These are phyloP conservation scores for Colletotrichum salicis DNA, from an alignment of 2,329 filamentous ascomycete species.

Conservation along the genomic window DNA sequence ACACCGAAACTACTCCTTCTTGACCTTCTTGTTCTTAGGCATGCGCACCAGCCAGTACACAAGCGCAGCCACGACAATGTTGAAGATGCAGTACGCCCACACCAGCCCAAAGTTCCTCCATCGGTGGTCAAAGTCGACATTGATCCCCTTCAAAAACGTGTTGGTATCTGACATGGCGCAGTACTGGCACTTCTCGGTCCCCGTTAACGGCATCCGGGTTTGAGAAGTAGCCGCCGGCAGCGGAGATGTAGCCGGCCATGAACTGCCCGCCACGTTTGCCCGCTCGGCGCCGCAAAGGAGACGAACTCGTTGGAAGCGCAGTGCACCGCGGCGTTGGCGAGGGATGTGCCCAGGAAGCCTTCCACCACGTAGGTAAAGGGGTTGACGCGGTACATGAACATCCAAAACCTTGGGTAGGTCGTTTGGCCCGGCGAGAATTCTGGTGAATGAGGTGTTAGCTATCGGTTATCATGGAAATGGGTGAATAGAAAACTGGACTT, in stretches of 20 bases:
- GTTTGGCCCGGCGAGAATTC: conserved; percentile 30
- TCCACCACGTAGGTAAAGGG: conserved; percentile 45
- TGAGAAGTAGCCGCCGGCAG: conserved; percentile 29
- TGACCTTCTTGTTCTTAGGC: conserved; percentile 35
- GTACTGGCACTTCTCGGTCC: conserved; percentile 54
- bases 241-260: conserved; percentile 23
- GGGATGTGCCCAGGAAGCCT: conserved; percentile 41
- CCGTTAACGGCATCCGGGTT: conserved; percentile 45
- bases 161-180: conserved; percentile 51
- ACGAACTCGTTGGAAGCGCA: conserved; percentile 35
- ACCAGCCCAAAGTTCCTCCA: conserved; percentile 68
- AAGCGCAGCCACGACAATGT: conserved; percentile 55
- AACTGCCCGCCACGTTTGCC: conserved; percentile 35
- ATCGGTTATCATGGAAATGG: background rate
- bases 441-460: background rate
- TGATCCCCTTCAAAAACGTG: conserved; percentile 48
- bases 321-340: conserved; percentile 34
- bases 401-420: conserved; percentile 35
- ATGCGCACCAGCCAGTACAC: conserved; percentile 59
- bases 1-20: background rate
- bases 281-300: conserved; percentile 16
- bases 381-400: conserved; percentile 39
- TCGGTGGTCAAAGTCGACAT: conserved; percentile 57
- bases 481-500: background rate
- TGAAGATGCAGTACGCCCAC: conserved; percentile 63